These are phyloP conservation scores for Fusarium burgessii DNA, from an alignment of 2,329 filamentous ascomycete species.

Conservation along the genomic window DNA sequence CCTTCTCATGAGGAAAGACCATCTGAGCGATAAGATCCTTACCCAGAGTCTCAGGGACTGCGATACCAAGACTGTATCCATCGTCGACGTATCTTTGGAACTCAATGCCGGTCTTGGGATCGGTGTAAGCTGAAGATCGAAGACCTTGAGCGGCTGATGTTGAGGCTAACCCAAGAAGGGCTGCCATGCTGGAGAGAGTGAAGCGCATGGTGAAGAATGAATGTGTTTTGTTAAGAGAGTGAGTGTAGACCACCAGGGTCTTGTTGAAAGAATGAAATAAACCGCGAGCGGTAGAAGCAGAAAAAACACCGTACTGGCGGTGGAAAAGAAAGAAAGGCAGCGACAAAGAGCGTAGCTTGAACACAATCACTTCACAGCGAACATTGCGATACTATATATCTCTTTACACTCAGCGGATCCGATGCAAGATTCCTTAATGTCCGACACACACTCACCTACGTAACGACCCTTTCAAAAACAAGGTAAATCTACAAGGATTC, in stretches of 20 bases:
- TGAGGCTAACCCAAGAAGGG: conserved; percentile 41
- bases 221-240: not conserved
- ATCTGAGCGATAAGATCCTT: conserved; percentile 68
- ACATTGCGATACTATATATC: conserved; percentile 2
- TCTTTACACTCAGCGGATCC: not conserved
- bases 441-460: not conserved
- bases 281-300: conserved; percentile 30
- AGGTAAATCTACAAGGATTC: not conserved
- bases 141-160: conserved; percentile 36
- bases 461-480: not conserved
- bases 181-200: conserved; percentile 20
- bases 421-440: conserved; percentile 33
- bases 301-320: conserved; percentile 32
- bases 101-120: conserved; percentile 59
- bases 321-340: conserved; percentile 23
- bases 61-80: conserved; percentile 63
- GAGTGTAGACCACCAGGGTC: conserved; percentile 41
- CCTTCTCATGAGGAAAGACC: conserved; percentile 55
- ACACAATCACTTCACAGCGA: not conserved
- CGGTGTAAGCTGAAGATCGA: conserved; percentile 51
- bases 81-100: conserved; percentile 54
- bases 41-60: conserved; percentile 60
- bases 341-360: conserved; percentile 22
- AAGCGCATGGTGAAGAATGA: conserved; percentile 36
- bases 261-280: conserved; percentile 25